Conservation (phyloP, 495 filamentous ascomycete species). For the Aspergillus hancockii region DNA sequence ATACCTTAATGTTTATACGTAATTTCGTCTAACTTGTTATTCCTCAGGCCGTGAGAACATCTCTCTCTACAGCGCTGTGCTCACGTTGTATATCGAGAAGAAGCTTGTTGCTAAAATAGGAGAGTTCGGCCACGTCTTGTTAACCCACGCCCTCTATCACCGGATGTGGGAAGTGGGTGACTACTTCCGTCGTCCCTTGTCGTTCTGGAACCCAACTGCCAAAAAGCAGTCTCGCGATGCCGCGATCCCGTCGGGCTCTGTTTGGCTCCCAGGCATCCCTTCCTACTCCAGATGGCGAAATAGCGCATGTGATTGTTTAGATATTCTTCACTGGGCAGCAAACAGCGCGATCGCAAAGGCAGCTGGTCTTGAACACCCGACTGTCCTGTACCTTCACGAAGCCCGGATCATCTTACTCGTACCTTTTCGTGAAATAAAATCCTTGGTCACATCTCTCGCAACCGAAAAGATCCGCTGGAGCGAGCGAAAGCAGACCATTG, state of each 20-base stretch:
- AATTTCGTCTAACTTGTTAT: conserved; percentile 10
- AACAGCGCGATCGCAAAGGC: conserved; percentile 47
- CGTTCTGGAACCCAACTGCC: conserved; percentile 51
- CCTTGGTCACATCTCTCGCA: conserved; percentile 34
- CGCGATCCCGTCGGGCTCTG: conserved; percentile 37
- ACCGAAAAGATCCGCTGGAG: conserved; percentile 33
- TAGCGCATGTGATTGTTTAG: conserved; percentile 54
- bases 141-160: conserved; percentile 52
- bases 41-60: conserved; percentile 26
- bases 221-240: conserved; percentile 41
- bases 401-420: conserved; percentile 43
- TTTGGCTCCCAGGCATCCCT: conserved; percentile 54
- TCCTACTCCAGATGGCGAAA: conserved; percentile 58
- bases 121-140: conserved; percentile 50
- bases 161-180: conserved; percentile 53
- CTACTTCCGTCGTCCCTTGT: conserved; percentile 47
- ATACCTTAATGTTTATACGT: not conserved
- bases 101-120: conserved; percentile 39
- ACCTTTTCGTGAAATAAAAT: conserved; percentile 43
- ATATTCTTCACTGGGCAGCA: conserved; percentile 57
- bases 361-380: conserved; percentile 51
- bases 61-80: conserved; percentile 45
- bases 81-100: conserved; percentile 54
- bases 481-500: conserved; percentile 35
- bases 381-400: conserved; percentile 53